Base-by-base conservation (phyloP, 2,329 filamentous ascomycete genomes). In the Xenosphaeropsis pyriputrescens region DNA sequence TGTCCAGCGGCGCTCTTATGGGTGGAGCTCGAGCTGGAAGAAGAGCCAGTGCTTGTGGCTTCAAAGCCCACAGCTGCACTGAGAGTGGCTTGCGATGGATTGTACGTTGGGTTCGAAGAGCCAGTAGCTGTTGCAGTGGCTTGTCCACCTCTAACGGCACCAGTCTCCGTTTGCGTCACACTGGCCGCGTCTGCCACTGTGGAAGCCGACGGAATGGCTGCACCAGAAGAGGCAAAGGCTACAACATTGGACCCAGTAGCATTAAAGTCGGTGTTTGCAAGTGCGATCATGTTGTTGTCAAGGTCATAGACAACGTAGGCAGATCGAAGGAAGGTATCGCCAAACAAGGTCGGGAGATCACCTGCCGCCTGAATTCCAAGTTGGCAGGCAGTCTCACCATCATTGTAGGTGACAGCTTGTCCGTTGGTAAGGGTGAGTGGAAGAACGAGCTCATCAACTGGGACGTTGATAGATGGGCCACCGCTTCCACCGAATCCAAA, bases 271-370 rank as follows among this genome's bases (percentile, higher is more conserved):
- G 65, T 64, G 40, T 67, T 58, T 0, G 65, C 68, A 12, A 72
- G 53, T 12, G 57, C 66, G 35, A 72, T 61, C 42, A 64, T 55
- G 43, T 68, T 60, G 47, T 70, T 70, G 11, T 57, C 60, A 12
- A 72, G 55, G 45, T 72, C 67, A 43, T 69, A 72, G 12, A 72
- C 67, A 2, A 67, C 64, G 42, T 72, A 72, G 1, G 68, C 67
- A 32, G 64, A 66, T 41, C 68, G 56, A 29, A 73, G 54, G 51
- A 72, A 72, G 2, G 66, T 65, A 45, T 72, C 68, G 5, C 69
- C 68, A 29, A 72, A 57, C 9, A 60, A 43, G 9, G 49, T 50
- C 4, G 49, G 50, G 7, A 49, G 39, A 14, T 46, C 37, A 15
- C 46, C 48, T 6, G 52, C 52, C 2, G 49, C 35, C 47, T 65